Percentiles rank a stretch among this genome's conserved stretches.
Conservation (phyloP, 495 filamentous ascomycete species). For the Lasiosphaeria miniovina region DNA sequence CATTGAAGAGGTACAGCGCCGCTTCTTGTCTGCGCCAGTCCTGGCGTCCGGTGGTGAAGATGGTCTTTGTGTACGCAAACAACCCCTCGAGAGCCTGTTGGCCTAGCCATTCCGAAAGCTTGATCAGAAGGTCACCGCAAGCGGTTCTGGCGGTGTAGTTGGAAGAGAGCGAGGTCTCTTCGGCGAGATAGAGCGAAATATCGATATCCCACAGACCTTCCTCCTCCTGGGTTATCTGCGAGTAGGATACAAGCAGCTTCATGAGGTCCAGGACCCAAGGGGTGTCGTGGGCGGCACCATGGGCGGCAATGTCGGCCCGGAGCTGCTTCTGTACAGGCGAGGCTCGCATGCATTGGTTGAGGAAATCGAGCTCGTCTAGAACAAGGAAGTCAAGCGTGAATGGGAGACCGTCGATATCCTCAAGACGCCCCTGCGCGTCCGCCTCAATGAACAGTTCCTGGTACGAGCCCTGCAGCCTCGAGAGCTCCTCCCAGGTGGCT, state of each 20-base stretch:
- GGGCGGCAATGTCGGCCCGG: constrained; percentile 60
- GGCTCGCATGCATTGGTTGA: constrained; percentile 80
- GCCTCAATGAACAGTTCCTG: constrained; percentile 78
- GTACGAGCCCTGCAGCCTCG: constrained; percentile 65
- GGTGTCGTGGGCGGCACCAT: constrained; percentile 54
- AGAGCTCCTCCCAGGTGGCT: constrained; percentile 81
- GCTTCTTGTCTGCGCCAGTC: constrained; percentile 71
- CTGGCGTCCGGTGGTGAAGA: constrained; percentile 52
- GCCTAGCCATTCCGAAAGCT: constrained; percentile 87
- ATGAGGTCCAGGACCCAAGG: constrained; percentile 81
- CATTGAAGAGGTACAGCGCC: constrained; percentile 75
- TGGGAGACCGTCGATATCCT: constrained; percentile 87
- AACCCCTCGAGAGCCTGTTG: constrained; percentile 67
- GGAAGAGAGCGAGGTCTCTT: constrained; percentile 91
- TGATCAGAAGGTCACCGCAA: constrained; percentile 85
- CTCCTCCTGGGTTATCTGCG: constrained; percentile 91
- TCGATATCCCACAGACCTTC: constrained; percentile 95
- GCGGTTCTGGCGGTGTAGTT: constrained; percentile 94
- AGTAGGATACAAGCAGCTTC: constrained; percentile 75
- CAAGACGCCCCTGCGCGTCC: constrained; percentile 79
- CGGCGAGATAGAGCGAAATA: constrained; percentile 88
- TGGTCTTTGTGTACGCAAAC: constrained; percentile 64
- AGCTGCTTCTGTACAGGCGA: constrained; percentile 82
- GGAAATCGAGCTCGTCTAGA: constrained; percentile 88
- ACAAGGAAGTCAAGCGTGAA: constrained; percentile 94